These are phyloP conservation scores for Apocynum venetum DNA, from an alignment of 257 asterid species.

Conservation along the genomic window DNA sequence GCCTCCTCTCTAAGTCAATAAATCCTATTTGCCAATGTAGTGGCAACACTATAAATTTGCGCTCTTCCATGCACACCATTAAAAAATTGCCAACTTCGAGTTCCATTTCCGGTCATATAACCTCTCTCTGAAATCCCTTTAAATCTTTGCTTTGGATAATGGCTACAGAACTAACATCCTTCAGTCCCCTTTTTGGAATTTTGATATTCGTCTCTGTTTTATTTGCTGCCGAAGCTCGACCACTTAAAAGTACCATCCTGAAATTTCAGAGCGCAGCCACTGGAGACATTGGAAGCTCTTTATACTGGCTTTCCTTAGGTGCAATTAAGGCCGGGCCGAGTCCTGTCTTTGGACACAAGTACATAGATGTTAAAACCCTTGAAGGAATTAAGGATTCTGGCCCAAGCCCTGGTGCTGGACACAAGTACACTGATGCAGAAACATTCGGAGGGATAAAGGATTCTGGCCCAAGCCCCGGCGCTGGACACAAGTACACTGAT, in stretches of 20 bases:
- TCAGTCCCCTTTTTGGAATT: constrained; percentile 5
- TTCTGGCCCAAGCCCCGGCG: constrained; percentile 19
- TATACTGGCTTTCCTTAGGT: background rate
- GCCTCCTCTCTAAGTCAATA: constrained; percentile 7
- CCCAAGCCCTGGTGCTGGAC: constrained; percentile 9
- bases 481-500: background rate
- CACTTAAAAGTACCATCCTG: background rate
- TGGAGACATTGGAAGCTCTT: background rate
- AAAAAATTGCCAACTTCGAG: background rate
- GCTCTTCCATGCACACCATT: background rate
- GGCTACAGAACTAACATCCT: constrained; percentile 4
- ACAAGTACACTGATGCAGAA: background rate
- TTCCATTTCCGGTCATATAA: background rate
- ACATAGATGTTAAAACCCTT: background rate
- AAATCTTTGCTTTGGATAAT: background rate
- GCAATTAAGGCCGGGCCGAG: constrained; percentile 19
- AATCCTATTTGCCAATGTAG: background rate
- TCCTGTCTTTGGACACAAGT: background rate
- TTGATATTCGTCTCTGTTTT: background rate
- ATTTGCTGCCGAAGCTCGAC: constrained; percentile 7
- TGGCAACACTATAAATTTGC: constrained; percentile 8
- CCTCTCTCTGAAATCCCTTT: background rate
- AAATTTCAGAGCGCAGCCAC: constrained; percentile 1
- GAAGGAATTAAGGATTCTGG: constrained; percentile 10
- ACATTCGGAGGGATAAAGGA: constrained; percentile 7